A percentile compares a stretch with the other conserved stretches of the same genome.
Evolutionary conservation across 2,329 filamentous ascomycete genomes (phyloP).

Genomic region (Epichloe elymi): DNA sequence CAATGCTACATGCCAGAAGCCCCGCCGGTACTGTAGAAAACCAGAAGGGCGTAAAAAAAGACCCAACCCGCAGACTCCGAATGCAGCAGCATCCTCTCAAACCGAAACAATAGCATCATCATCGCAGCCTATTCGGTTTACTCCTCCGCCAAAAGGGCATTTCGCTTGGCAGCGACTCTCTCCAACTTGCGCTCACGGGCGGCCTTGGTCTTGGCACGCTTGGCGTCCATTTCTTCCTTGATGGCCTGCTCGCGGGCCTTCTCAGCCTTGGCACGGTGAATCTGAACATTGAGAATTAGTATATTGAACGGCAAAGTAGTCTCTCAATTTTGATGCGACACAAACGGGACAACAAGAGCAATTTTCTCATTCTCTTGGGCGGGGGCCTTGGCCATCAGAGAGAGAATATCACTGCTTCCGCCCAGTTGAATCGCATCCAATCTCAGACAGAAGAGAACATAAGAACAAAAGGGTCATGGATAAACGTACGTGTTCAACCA

Average conservation of each 20-base stretch:
- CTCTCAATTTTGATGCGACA: neutral
- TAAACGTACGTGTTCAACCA: conserved; percentile 95
- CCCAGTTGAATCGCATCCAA: neutral
- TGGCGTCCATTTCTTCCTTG: conserved; percentile 99
- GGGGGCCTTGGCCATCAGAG: neutral
- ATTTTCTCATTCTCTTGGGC: neutral
- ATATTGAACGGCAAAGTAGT: neutral
- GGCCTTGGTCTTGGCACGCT: conserved; percentile 99
- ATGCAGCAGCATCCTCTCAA: conserved; percentile 44
- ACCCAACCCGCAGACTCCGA: conserved; percentile 48
- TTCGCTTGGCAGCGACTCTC: conserved; percentile 83
- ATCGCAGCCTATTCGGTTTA: conserved; percentile 31
- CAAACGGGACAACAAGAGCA: neutral
- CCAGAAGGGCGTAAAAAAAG: conserved; percentile 32
- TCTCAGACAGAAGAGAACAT: neutral
- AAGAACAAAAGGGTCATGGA: conserved; percentile 7
- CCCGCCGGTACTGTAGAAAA: conserved; percentile 35
- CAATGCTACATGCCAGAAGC: conserved; percentile 45
- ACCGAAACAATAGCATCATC: conserved; percentile 25
- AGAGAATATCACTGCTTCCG: neutral
- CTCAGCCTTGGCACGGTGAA: conserved; percentile 99
- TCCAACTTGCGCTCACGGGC: conserved; percentile 96
- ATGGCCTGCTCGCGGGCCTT: conserved; percentile 89
- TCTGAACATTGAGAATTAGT: conserved; percentile 38
- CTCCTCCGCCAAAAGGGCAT: conserved; percentile 64